Evolutionary conservation across 2,329 filamentous ascomycete species (phyloP), one percentile per base, ranked within the genome.

Genomic region (Cladosporium sp.): DNA sequence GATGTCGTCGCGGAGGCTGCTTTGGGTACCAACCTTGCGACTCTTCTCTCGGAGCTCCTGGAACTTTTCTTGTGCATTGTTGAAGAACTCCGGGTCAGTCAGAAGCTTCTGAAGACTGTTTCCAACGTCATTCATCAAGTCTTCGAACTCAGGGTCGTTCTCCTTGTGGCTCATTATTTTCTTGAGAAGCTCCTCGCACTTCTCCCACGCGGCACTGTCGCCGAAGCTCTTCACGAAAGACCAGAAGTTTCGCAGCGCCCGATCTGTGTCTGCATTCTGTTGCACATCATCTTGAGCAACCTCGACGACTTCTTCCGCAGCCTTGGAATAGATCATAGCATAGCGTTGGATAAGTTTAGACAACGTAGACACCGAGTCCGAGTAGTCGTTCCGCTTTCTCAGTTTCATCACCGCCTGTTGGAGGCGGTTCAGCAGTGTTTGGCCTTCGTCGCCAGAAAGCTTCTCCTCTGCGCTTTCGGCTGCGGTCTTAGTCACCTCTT

Each of bases 21-120:
- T 86, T 40, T 86, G 82, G 0, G 77, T 77, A 1, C 83, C 81
- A 1, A 89, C 69, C 51, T 76, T 71, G 41, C 76, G 73, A 4
- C 78, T 75, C 63, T 82, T 81, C 43, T 76, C 72, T 48, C 77
- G 76, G 6, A 85, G 72, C 55, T 83, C 77, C 42, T 80, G 71
- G 51, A 85, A 76, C 56, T 86, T 82, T 56, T 84, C 80, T 4
- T 86, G 82, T 0, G 83, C 83, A 37, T 88, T 78, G 43, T 91
- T 86, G 62, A 95, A 88, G 70, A 95, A 96, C 3, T 84, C 80
- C 0, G 92, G 91, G 56, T 96, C 87, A 0, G 84, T 93, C 40
- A 97, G 74, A 67, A 96, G 84, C 57, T 86, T 84, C 63, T 95
- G 86, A 4, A 95, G 69, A 3, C 87, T 81, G 51, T 84, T 81